Percentiles rank a stretch among this genome's conserved stretches.
phyloP scores from a whole-genome alignment of 2,329 filamentous ascomycete species.

The Capronia coronata region DNA sequence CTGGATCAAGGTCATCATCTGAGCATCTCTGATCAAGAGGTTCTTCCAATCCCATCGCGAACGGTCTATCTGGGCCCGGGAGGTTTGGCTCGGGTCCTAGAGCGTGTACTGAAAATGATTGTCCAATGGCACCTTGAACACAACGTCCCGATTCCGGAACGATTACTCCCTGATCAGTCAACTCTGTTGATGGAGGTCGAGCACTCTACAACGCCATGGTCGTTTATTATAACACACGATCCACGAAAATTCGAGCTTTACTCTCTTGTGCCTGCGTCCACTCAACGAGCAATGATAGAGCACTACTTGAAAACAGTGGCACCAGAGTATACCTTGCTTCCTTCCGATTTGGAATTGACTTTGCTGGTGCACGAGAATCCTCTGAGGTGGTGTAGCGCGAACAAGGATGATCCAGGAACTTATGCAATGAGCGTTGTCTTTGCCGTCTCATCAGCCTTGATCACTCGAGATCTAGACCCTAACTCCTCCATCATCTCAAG shows the following conservation, averaged over 20 bases:
- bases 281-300: slow-evolving; percentile 13
- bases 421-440: slow-evolving; percentile 11
- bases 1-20: slow-evolving; percentile 7
- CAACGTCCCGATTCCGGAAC: background rate
- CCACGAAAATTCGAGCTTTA: slow-evolving; percentile 10
- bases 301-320: slow-evolving; percentile 11
- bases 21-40: slow-evolving; percentile 1
- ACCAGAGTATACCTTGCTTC: slow-evolving; percentile 5
- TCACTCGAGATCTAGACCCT: slow-evolving; percentile 12
- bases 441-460: slow-evolving; percentile 11
- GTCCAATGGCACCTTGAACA: slow-evolving; percentile 1
- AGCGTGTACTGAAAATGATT: slow-evolving; percentile 6
- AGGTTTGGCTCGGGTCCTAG: slow-evolving; percentile 1
- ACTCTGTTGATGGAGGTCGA: background rate
- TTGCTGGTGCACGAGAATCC: slow-evolving; percentile 12
- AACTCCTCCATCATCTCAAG: slow-evolving; percentile 6
- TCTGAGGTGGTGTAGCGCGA: slow-evolving; percentile 9
- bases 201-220: background rate
- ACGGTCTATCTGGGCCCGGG: slow-evolving; percentile 13
- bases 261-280: slow-evolving; percentile 12
- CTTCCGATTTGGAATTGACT: background rate
- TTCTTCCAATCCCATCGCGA: background rate
- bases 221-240: slow-evolving; percentile 2
- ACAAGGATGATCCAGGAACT: slow-evolving; percentile 4
- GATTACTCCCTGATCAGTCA: slow-evolving; percentile 1